These are phyloP conservation scores for Sphagnum tenellum DNA, from an alignment of 225 moss, liverwort and hornwort genomes.

Conservation along the genomic window DNA sequence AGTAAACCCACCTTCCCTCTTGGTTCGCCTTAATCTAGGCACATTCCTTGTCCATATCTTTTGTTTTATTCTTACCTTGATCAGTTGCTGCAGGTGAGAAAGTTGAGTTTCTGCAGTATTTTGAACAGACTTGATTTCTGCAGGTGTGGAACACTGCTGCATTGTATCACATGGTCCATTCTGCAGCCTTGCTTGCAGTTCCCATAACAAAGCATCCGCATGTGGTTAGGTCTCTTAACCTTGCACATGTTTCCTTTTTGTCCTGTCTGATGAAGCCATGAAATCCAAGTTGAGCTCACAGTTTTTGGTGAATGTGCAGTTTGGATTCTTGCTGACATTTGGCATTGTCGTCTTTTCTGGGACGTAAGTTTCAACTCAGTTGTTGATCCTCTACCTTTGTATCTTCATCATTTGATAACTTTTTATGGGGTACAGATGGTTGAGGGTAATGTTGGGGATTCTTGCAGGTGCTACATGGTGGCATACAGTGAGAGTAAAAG, in stretches of 20 bases:
- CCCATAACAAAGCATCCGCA: conserved; percentile 78
- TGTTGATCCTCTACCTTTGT: background rate
- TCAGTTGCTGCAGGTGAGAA: too few species aligned
- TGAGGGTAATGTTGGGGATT: background rate
- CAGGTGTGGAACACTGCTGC: conserved; percentile 85
- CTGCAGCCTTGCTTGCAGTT: conserved; percentile 72
- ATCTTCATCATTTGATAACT: background rate
- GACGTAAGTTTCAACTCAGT: conserved; percentile 51
- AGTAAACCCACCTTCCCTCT: conserved; percentile 22
- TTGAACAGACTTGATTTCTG: background rate
- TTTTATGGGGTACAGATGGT: background rate
- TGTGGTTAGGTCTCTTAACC: conserved; percentile 24
- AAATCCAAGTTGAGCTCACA: too few species aligned
- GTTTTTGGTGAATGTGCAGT: conserved; percentile 27
- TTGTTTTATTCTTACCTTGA: too few species aligned
- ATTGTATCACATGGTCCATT: conserved; percentile 81
- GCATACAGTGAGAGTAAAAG: conserved; percentile 60
- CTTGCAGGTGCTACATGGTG: conserved; percentile 67
- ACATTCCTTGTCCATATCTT: too few species aligned
- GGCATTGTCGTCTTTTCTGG: conserved; percentile 86
- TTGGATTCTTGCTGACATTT: conserved; percentile 72
- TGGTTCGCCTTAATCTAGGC: background rate
- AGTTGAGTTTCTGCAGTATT: too few species aligned
- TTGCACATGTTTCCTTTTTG: too few species aligned
- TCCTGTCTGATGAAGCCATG: too few species aligned